These are phyloP conservation scores for Pythium guiyangense DNA, from an alignment of 352 stramenopile species.

Conservation along the genomic window DNA sequence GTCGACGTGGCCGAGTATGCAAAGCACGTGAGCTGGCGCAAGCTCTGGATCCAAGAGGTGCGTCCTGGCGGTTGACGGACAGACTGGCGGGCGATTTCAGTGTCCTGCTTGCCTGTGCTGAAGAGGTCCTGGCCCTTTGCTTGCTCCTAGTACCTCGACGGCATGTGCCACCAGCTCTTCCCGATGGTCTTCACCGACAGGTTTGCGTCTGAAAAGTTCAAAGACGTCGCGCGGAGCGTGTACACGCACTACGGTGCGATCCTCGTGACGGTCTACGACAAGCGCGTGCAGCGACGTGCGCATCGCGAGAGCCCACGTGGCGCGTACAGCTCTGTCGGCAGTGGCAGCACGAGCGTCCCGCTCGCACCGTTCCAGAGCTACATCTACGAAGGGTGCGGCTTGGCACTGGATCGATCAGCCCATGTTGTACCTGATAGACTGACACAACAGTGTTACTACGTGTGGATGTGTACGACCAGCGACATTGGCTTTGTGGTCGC, in stretches of 20 bases:
- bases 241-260: constrained; percentile 50
- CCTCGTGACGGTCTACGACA: constrained; percentile 25
- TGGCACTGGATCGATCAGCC: not conserved
- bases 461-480: constrained; percentile 15
- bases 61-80: not conserved
- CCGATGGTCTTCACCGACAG: constrained; percentile 53
- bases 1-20: constrained; percentile 35
- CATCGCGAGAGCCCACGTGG: not conserved
- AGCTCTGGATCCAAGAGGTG: constrained; percentile 68
- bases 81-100: no score
- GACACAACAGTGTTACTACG: not conserved
- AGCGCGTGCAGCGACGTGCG: not conserved
- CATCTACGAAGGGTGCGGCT: constrained; percentile 48
- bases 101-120: not conserved
- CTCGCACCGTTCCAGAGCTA: constrained; percentile 37
- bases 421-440: not conserved
- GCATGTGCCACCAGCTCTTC: constrained; percentile 67
- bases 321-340: not conserved
- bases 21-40: constrained; percentile 20
- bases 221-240: constrained; percentile 46
- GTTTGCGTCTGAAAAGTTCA: constrained; percentile 51
- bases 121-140: not conserved
- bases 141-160: constrained; percentile 47
- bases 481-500: constrained; percentile 69
- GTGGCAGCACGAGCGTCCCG: constrained; percentile 14